These are phyloP conservation scores for Plenodomus lindquistii DNA, from an alignment of 2,329 filamentous ascomycete species.

Conservation along the genomic window DNA sequence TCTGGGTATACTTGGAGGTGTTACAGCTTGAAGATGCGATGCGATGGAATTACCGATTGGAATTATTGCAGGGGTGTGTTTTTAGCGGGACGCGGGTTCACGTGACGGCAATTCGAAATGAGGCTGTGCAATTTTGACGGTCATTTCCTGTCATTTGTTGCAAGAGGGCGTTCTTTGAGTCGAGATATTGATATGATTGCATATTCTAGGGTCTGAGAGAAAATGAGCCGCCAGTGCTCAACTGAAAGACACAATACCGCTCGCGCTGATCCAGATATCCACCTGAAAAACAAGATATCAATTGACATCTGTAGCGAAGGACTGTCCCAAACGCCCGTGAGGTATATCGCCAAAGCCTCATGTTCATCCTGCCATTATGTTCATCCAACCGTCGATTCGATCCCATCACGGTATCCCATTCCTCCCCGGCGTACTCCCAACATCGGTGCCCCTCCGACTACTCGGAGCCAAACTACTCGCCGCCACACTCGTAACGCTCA, in stretches of 20 bases:
- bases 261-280: too few species aligned
- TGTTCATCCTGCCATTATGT: neutral
- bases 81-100: neutral
- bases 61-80: neutral
- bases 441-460: constrained; percentile 3
- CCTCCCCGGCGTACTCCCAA: neutral
- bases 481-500: constrained; percentile 21
- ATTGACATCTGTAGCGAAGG: too few species aligned
- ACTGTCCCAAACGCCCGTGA: too few species aligned
- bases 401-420: neutral
- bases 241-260: too few species aligned
- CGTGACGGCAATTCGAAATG: neutral
- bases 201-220: neutral
- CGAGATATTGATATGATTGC: neutral
- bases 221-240: neutral
- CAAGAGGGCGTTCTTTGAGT: too few species aligned
- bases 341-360: too few species aligned
- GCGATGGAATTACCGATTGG: neutral
- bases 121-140: neutral
- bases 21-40: neutral
- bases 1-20: neutral
- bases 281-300: too few species aligned
- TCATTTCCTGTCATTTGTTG: too few species aligned
- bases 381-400: too few species aligned
- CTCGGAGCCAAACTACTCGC: constrained; percentile 12